These are phyloP conservation scores for Pholiota adiposa DNA, from an alignment of 1,284 basidiomycete genomes.

Conservation along the genomic window DNA sequence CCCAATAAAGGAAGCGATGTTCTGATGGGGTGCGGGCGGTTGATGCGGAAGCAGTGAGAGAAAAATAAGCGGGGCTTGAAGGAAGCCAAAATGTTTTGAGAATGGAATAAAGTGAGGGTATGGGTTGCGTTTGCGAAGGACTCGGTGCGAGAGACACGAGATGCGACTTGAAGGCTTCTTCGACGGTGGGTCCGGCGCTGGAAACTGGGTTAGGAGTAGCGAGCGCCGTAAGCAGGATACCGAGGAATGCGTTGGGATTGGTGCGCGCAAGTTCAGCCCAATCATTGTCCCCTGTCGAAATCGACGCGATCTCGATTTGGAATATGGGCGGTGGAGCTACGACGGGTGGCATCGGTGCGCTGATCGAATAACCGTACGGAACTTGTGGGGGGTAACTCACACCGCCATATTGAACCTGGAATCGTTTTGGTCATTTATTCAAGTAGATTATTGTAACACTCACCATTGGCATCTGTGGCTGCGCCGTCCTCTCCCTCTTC, in stretches of 20 bases:
- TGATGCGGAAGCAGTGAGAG: slow-evolving; percentile 70
- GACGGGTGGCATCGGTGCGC: slow-evolving; percentile 22
- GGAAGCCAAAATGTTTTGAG: slow-evolving; percentile 82
- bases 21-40: slow-evolving; percentile 67
- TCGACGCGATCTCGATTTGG: slow-evolving; percentile 40
- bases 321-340: slow-evolving; percentile 30
- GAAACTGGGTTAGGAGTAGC: slow-evolving; percentile 62
- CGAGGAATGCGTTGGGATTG: slow-evolving; percentile 59
- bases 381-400: slow-evolving; percentile 28
- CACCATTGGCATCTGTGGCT: slow-evolving; percentile 7
- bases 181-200: slow-evolving; percentile 58
- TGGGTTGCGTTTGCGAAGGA: slow-evolving; percentile 49
- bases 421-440: background rate
- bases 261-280: slow-evolving; percentile 62
- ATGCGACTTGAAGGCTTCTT: slow-evolving; percentile 76
- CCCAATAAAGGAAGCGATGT: slow-evolving; percentile 79
- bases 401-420: slow-evolving; percentile 22
- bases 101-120: slow-evolving; percentile 70
- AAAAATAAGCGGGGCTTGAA: slow-evolving; percentile 72
- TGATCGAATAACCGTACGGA: slow-evolving; percentile 27
- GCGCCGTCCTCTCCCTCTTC: slow-evolving; percentile 29
- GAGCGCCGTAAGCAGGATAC: slow-evolving; percentile 55
- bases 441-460: background rate
- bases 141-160: slow-evolving; percentile 58
- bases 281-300: slow-evolving; percentile 43